Conservation (phyloP, 2,329 filamentous ascomycete genomes). For the Hypocreales sp. region DNA sequence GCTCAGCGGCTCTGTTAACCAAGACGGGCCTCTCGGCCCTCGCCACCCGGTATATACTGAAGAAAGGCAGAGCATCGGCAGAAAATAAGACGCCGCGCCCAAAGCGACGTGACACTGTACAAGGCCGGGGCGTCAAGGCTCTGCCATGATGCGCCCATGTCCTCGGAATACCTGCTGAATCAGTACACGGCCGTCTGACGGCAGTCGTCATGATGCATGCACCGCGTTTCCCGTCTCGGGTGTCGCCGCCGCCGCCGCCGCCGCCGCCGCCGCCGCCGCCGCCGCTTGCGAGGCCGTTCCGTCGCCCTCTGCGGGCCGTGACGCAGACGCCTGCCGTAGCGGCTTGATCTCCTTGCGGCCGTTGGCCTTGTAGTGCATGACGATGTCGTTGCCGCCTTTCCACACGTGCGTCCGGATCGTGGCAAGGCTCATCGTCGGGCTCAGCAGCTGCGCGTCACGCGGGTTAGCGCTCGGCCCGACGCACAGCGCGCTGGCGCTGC, state of each 20-base stretch:
- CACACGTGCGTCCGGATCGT: slow-evolving; percentile 85
- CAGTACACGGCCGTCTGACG: too few species aligned
- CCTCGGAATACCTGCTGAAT: too few species aligned
- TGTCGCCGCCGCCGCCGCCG: slow-evolving; percentile 6
- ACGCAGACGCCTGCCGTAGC: slow-evolving; percentile 5
- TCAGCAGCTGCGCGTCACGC: slow-evolving; percentile 36
- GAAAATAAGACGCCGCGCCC: too few species aligned
- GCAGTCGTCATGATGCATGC: slow-evolving; percentile 1
- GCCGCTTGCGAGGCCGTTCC: slow-evolving; percentile 7
- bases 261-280: too few species aligned
- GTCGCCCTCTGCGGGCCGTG: slow-evolving; percentile 7
- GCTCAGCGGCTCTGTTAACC: too few species aligned
- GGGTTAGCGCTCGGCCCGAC: not conserved
- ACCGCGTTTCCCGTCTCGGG: slow-evolving; percentile 4
- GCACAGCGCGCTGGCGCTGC: slow-evolving; percentile 7
- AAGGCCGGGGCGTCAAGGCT: too few species aligned
- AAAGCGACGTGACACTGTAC: too few species aligned
- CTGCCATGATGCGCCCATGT: too few species aligned
- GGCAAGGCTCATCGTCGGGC: slow-evolving; percentile 79
- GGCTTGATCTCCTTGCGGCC: slow-evolving; percentile 50
- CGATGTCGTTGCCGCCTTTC: slow-evolving; percentile 87
- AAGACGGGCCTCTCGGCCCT: too few species aligned
- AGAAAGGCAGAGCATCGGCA: too few species aligned
- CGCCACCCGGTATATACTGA: not conserved
- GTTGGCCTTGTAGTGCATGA: slow-evolving; percentile 83